Percentiles rank a stretch among this genome's conserved stretches.
phyloP scores from a whole-genome alignment of 208 protist genomes.

The Trypanosoma rangeli region DNA sequence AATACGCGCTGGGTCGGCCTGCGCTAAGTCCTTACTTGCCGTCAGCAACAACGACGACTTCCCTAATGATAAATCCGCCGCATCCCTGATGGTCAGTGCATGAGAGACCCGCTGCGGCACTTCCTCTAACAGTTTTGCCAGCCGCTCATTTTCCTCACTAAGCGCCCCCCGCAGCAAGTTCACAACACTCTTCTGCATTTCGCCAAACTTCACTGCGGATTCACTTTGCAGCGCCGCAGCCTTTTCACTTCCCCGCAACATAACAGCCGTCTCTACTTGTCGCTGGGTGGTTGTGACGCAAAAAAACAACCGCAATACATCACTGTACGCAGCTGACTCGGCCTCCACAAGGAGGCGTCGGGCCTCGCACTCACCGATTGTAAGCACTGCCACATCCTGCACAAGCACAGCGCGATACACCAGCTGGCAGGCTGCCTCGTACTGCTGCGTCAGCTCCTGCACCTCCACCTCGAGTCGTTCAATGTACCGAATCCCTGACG shows the following conservation, averaged over 20 bases:
- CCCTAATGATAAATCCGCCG: too few relatives aligned
- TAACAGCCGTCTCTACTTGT: constrained; percentile 5
- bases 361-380: constrained; percentile 4
- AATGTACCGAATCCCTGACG: constrained; percentile 26
- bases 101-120: constrained; percentile 33
- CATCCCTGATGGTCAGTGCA: constrained; percentile 9
- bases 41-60: too few relatives aligned
- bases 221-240: not conserved
- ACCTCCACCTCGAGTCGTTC: constrained; percentile 37
- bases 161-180: not conserved
- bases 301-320: constrained; percentile 5
- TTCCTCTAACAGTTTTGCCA: constrained; percentile 33
- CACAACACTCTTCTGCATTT: constrained; percentile 2
- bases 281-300: constrained; percentile 1
- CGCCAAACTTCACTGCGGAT: not conserved
- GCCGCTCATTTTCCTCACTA: constrained; percentile 15
- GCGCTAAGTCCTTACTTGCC: too few relatives aligned
- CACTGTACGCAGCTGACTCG: constrained; percentile 3
- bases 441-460: constrained; percentile 28
- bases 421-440: constrained; percentile 19
- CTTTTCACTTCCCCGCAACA: constrained; percentile 1
- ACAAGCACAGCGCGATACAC: constrained; percentile 20
- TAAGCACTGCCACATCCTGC: constrained; percentile 10
- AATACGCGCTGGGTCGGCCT: not conserved
- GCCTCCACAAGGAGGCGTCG: constrained; percentile 5